A percentile compares a stretch with the other conserved stretches of the same genome.
phyloP scores from a whole-genome alignment of 768 basidiomycete species.

The Leccinum rimulosum region DNA sequence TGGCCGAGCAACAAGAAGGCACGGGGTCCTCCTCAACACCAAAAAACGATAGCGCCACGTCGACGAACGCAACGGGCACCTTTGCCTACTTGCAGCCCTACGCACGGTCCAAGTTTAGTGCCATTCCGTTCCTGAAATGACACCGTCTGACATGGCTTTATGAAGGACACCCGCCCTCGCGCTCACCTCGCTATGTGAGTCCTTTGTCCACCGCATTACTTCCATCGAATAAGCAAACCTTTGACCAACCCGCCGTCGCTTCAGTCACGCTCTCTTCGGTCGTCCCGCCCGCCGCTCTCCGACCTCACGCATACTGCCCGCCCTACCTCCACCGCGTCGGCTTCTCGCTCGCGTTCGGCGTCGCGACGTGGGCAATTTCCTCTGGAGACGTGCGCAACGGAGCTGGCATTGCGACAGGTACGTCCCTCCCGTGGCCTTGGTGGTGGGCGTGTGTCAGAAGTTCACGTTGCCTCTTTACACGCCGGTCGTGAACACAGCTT shows the following conservation, averaged over 20 bases:
- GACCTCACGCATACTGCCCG: conserved; percentile 32
- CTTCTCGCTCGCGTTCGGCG: conserved; percentile 43
- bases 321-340: conserved; percentile 43
- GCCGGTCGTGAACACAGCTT: conserved; percentile 28
- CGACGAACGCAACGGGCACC: conserved; percentile 18
- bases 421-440: neutral
- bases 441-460: neutral
- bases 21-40: neutral
- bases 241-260: neutral
- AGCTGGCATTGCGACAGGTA: conserved; percentile 40
- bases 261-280: conserved; percentile 38
- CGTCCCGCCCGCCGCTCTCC: conserved; percentile 34
- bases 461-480: neutral
- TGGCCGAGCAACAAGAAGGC: conserved; percentile 5
- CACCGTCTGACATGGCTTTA: conserved; percentile 14
- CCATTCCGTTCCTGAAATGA: neutral
- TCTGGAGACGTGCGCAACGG: conserved; percentile 43
- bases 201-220: neutral
- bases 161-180: conserved; percentile 30
- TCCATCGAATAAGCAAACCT: neutral
- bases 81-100: conserved; percentile 30
- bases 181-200: conserved; percentile 37
- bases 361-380: conserved; percentile 42
- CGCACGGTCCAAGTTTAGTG: conserved; percentile 32
- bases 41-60: neutral